Percentiles rank a stretch among this genome's conserved stretches.
phyloP scores from a whole-genome alignment of 225 moss, liverwort and hornwort genomes.

The Marchantia paleacea region DNA sequence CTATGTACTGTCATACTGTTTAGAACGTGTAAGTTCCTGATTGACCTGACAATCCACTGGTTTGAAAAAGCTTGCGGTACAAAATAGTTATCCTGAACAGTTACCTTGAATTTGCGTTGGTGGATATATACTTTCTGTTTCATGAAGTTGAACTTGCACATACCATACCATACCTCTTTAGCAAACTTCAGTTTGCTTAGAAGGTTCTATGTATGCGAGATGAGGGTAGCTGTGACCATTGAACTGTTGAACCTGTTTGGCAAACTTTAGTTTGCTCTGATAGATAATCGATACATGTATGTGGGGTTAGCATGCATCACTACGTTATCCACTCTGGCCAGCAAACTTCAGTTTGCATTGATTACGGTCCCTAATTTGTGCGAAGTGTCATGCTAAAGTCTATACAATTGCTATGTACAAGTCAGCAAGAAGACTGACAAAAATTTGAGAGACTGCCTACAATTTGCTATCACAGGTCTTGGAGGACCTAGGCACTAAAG shows the following conservation, averaged over 20 bases:
- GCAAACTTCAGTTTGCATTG: constrained; percentile 5
- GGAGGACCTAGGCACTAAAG: not conserved
- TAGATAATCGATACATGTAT: constrained; percentile 4
- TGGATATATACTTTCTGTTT: not conserved
- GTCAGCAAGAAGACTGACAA: constrained; percentile 13
- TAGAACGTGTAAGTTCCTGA: not conserved
- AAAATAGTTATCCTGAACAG: constrained; percentile 8
- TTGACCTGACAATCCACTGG: not conserved
- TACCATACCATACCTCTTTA: not conserved
- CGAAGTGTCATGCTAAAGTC: constrained; percentile 3
- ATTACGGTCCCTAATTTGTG: constrained; percentile 1
- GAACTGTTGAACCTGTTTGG: constrained; percentile 3
- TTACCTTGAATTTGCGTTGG: not conserved
- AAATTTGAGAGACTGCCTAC: constrained; percentile 8
- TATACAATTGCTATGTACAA: constrained; percentile 25
- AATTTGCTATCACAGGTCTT: not conserved
- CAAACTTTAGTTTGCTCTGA: constrained; percentile 20
- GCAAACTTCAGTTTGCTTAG: constrained; percentile 16
- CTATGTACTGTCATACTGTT: not conserved
- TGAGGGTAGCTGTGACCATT: not conserved
- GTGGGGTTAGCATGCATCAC: not conserved
- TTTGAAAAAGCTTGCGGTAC: not conserved
- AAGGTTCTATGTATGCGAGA: not conserved
- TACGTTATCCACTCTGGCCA: constrained; percentile 8
- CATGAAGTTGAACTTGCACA: not conserved